Conservation (phyloP, 2,329 filamentous ascomycete species). For the Pseudopyrenochaeta lycopersici region DNA sequence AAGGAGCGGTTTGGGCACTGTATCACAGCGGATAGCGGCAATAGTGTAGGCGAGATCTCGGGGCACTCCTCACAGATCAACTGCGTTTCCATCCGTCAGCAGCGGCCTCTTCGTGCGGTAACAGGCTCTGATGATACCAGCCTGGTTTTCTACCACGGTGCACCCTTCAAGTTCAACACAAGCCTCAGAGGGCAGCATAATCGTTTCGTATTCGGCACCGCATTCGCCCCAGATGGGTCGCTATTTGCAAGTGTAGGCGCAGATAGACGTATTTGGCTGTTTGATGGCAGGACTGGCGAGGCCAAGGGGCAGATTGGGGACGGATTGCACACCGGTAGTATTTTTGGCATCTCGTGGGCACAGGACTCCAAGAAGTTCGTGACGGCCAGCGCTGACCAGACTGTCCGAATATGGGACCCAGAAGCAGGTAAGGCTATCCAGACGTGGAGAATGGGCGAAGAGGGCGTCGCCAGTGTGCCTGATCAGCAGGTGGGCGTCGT, state of each 20-base stretch:
- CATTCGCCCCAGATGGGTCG: conserved; percentile 88
- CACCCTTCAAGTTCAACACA: conserved; percentile 95
- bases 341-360: conserved; percentile 91
- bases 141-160: conserved; percentile 91
- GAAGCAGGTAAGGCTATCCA: conserved; percentile 80
- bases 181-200: conserved; percentile 81
- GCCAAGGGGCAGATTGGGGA: conserved; percentile 79
- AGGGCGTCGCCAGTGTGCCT: conserved; percentile 73
- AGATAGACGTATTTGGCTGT: conserved; percentile 92
- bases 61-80: conserved; percentile 94
- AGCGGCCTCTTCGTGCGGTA: conserved; percentile 88
- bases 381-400: conserved; percentile 93
- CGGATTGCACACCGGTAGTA: conserved; percentile 88
- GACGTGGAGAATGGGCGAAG: conserved; percentile 84
- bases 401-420: conserved; percentile 92
- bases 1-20: conserved; percentile 93
- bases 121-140: conserved; percentile 91
- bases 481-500: conserved; percentile 96
- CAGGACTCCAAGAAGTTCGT: conserved; percentile 85
- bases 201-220: conserved; percentile 87
- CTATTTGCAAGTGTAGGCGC: conserved; percentile 86
- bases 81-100: conserved; percentile 85
- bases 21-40: conserved; percentile 89
- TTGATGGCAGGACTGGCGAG: conserved; percentile 95
- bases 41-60: conserved; percentile 92